Evolutionary conservation across 164 flowering plant genomes (phyloP), one percentile per base, ranked within the genome.

Genomic region (Nymphaea colorata): DNA sequence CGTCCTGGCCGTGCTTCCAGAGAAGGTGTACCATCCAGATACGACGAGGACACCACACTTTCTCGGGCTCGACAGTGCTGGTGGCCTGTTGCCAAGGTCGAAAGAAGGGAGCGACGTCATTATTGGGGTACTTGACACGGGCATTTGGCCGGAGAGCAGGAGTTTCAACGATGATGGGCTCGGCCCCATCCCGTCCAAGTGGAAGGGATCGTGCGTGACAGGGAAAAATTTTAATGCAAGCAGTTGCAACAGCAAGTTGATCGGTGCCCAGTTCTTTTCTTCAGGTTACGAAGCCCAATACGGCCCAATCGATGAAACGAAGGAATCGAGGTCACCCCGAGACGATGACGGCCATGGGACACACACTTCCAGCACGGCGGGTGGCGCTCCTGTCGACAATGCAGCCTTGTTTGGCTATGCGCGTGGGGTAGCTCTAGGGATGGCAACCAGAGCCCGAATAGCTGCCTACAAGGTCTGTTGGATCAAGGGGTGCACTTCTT

Each of bases 131-230:
- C 76, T 84, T 3, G 87, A 84, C 45, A 80, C 85, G 45, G 8
- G 63, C 63, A 16, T 61, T 5, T 61, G 63, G 63, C 63, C 63
- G 15, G 63, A 61, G 63, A 5, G 41, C 63, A n/a, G 6, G 41
- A 5, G 25, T 16, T 89, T 91, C 73, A 69, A 55, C 0, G 89
- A 88, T 69, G 2, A 68, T 0, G 74, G 75, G 59, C 44, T 89
- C 74, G 15, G 86, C 4, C 74, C 79, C 0, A 79, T 80, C 41
- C 97, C 97, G 0, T 41, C 81, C 3, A 73, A 67, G 6, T 91
- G 97, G 97, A 84, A 77, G 67, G 97, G 96, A 4, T 41, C 43
- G 15, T 91, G 97, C 59, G 82, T 84, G 64, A 51, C 15, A 7
- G 68, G 75, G 61, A 41, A n/a, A 60, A 61, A 16, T 12, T 68